A percentile compares a stretch with the other conserved stretches of the same genome.
Evolutionary conservation across 208 protist genomes (phyloP).

Genomic region (Wallacemonas sp.): DNA sequence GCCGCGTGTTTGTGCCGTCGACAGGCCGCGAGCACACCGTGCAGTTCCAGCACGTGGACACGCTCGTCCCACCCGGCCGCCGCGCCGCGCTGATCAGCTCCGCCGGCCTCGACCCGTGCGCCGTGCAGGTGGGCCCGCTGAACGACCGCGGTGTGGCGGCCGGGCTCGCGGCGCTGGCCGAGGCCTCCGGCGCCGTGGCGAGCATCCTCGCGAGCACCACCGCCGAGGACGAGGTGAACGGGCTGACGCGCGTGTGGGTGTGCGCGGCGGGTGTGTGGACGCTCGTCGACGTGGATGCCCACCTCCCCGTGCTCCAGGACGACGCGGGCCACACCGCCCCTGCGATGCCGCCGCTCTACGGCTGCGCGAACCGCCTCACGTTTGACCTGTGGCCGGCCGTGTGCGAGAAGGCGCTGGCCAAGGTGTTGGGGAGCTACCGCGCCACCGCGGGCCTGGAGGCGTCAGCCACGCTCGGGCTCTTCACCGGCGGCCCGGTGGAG

Average conservation of each 20-base stretch:
- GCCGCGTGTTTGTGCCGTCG: slow-evolving; percentile 22
- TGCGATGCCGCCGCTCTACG: slow-evolving; percentile 23
- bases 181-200: slow-evolving; percentile 49
- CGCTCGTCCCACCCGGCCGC: slow-evolving; percentile 20
- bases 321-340: neutral
- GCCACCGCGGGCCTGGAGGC: slow-evolving; percentile 30
- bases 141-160: slow-evolving; percentile 55
- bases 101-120: slow-evolving; percentile 38
- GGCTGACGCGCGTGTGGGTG: slow-evolving; percentile 53
- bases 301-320: slow-evolving; percentile 53
- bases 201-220: slow-evolving; percentile 56
- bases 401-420: slow-evolving; percentile 84
- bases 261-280: slow-evolving; percentile 60
- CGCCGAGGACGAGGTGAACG: slow-evolving; percentile 34
- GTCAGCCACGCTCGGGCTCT: slow-evolving; percentile 29
- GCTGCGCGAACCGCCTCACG: slow-evolving; percentile 30
- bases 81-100: slow-evolving; percentile 26
- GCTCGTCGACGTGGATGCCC: slow-evolving; percentile 50
- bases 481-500: slow-evolving; percentile 76
- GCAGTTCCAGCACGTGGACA: slow-evolving; percentile 28
- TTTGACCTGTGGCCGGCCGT: slow-evolving; percentile 71
- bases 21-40: slow-evolving; percentile 22
- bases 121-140: slow-evolving; percentile 33
- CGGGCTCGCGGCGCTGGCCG: slow-evolving; percentile 60
- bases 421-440: slow-evolving; percentile 58